Conservation (phyloP, 768 basidiomycete species). For the Cubamyces sp. region DNA sequence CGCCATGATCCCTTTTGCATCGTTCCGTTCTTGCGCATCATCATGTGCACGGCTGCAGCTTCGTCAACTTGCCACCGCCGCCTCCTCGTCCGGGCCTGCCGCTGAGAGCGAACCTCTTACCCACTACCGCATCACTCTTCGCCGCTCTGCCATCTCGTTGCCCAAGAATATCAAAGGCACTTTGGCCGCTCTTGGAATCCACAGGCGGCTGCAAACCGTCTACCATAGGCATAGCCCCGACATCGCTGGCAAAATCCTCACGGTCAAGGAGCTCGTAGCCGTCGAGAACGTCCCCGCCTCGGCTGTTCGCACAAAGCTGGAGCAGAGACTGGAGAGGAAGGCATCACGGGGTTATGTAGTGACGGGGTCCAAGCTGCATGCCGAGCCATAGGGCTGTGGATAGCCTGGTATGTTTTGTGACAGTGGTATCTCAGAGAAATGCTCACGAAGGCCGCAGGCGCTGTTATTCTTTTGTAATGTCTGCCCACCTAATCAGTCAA, state of each 20-base stretch:
- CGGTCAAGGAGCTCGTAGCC: constrained; percentile 87
- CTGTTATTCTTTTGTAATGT: background rate
- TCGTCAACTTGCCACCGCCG: constrained; percentile 7
- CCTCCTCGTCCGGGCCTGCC: constrained; percentile 3
- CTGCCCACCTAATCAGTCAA: background rate
- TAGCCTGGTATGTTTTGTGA: background rate
- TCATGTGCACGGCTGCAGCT: background rate
- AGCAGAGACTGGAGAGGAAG: constrained; percentile 69
- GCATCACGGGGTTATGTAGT: constrained; percentile 72
- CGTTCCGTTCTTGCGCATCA: constrained; percentile 8
- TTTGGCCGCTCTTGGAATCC: constrained; percentile 80
- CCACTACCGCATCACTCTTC: constrained; percentile 89
- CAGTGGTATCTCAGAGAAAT: rapidly evolving
- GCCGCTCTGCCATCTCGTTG: constrained; percentile 85
- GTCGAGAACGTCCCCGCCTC: constrained; percentile 81
- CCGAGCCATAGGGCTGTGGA: constrained; percentile 6
- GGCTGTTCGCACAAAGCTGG: constrained; percentile 67
- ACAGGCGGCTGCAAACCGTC: constrained; percentile 82
- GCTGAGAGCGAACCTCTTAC: constrained; percentile 47
- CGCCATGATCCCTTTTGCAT: constrained; percentile 15
- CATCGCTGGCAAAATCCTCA: constrained; percentile 83
- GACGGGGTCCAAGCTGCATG: constrained; percentile 38
- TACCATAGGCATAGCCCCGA: constrained; percentile 76
- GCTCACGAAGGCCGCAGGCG: background rate
- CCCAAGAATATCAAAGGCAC: constrained; percentile 73